Base-by-base conservation (phyloP, 768 basidiomycete species). In the Phanerochaete carnosa region DNA sequence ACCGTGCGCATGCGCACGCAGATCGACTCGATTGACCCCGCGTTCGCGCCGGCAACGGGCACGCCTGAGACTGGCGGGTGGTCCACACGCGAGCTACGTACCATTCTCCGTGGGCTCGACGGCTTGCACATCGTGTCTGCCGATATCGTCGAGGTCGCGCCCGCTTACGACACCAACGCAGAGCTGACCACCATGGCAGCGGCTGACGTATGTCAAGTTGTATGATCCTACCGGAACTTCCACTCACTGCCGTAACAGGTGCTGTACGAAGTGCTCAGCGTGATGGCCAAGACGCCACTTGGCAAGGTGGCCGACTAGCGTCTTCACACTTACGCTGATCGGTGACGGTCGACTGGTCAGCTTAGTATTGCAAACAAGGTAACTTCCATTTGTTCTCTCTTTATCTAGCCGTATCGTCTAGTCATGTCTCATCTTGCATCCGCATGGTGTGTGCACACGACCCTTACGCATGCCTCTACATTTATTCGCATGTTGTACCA, bases 61-160 rank as follows among this genome's bases (percentile, higher is more conserved):
- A 93, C 92, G 0, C 92, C 91, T 0, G 92, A 93, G 73, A 88
- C 90, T 0, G 91, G 90, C 0, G 90, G 84, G 11, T 92, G 90
- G 91, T 88, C 90, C 3, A 91, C 90, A 7, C 86, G 92, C 59
- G 91, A 94, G 72, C 75, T 92, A 54, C 85, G 89, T 52, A 84
- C 86, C 7, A 89, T 93, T 67, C 73, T 93, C 60, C 78, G 90
- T 51, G 90, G 91, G 22, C 73, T 94, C 15, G 86, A 87, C 57
- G 90, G 90, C 15, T 77, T 93, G 55, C 77, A 84, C 61, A 86
- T 94, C 62, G 89, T 93, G 49, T 90, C 86, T 37, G 89, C 87
- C 9, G 92, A 94, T 69, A 84, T 94, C 46, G 92, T 94, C 49
- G 92, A 94, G 69, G 92, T 93, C 25, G 87, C 89, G 1, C 92